Base-by-base conservation (phyloP, 148 eudicot genomes). In the Cornus kousa region DNA sequence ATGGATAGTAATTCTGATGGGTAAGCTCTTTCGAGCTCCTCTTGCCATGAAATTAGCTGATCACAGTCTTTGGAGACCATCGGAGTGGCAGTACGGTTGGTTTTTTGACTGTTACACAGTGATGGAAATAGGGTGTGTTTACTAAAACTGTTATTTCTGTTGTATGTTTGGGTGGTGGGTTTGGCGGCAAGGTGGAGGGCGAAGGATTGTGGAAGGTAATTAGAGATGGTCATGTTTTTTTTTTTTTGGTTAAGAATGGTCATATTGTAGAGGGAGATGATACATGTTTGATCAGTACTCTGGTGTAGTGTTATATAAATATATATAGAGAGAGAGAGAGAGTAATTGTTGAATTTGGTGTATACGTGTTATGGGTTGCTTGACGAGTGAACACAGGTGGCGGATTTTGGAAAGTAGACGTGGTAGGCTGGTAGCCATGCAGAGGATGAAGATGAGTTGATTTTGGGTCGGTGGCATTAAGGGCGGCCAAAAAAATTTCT, bases 141-240 rank as follows among this genome's bases (percentile, higher is more conserved):
- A 40, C 37, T 6, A 59, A 24, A 7, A 48, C 12, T 3, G 9
- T 48, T 48, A 48, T 48, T 28, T 39, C 37, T 67, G 67, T 8
- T 22, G 82, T 1, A 35, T 35, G 3, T 73, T n/a, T 67, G 73
- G 68, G 59, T 12, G 73, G n/a, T 73, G 67, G 37, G 68, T 24
- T 73, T 72, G 78, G 40, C 12, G 7, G 55, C 19, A 12, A 75
- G 59, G 7, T 64, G 55, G 39, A 70, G 28, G 20, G 59, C 17
- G 57, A 19, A n/a, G 32, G 31, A 70, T 11, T 14, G 65, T 59
- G 74, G 68, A 57, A 39, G 40, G 57, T 68, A 50, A 28, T 28
- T 28, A 24, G 78, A 74, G 17, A 68, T 74, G 7, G 82, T 67
- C 82, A 80, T 80, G 57, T 17, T n/a, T n/a, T n/a, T n/a, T n/a